Evolutionary conservation across 2,329 filamentous ascomycete genomes (phyloP), one percentile per base, ranked within the genome.

Genomic region (Fusarium sp.): DNA sequence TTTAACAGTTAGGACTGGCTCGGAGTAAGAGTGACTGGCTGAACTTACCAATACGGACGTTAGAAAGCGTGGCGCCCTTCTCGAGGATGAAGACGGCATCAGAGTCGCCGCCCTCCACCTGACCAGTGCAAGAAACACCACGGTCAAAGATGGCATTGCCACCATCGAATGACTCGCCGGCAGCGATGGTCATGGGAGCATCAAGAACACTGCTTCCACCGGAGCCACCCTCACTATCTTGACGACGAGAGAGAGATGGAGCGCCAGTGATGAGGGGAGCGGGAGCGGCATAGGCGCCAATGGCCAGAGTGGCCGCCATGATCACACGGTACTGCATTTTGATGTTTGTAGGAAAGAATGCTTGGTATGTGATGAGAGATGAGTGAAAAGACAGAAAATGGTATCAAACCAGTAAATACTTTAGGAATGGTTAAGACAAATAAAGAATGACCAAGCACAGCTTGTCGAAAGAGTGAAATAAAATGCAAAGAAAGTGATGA

Each of bases 81-180:
- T 81, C 78, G 9, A 86, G 79, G 51, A 84, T 78, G 73, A 85
- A 86, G 55, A 86, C 83, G 28, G 84, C 83, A 54, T 87, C 86
- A 1, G 79, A 78, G 52, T 71, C 69, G 13, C 78, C 77, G n/a
- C 78, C 78, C 58, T 79, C 78, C 0, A 10, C 44, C 58, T 79
- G 78, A 3, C 78, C 78, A 64, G 73, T 76, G 70, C 78, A 79
- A 14, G 67, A 58, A 48, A 74, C 71, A 65, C 78, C 78, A 20
- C 78, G 78, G 45, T 80, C 78, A 24, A 73, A 80, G 66, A 78
- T 62, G 60, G 66, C 75, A 48, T 80, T 73, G 18, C 75, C 71
- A 55, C 78, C 79, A 24, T 81, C 80, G 36, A 81, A 81, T 62
- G 72, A 67, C 61, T 78, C 55, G 26, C 77, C 77, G 2, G 77